Evolutionary conservation across 129 eudicot species (phyloP).

Genomic region (Flaveria trinervia): DNA sequence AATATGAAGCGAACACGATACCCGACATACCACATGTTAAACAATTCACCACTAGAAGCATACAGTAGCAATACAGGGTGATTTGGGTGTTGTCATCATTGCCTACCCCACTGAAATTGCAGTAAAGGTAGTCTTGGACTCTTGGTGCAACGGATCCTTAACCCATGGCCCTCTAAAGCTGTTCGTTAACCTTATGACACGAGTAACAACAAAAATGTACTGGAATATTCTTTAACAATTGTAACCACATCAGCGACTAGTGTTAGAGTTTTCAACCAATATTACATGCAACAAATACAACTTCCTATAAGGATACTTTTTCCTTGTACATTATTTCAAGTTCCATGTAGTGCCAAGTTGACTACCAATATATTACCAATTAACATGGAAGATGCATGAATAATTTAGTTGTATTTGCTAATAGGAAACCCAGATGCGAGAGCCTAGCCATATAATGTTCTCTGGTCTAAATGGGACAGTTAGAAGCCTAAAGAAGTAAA

Average conservation of each 20-base stretch:
- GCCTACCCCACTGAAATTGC: too few relatives aligned
- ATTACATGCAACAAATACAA: background rate
- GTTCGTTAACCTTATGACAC: background rate
- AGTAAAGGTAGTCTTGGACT: too few relatives aligned
- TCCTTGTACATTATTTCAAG: background rate
- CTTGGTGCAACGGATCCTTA: too few relatives aligned
- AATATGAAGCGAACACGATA: too few relatives aligned
- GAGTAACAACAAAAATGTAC: background rate
- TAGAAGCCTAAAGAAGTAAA: background rate
- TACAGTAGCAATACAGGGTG: too few relatives aligned
- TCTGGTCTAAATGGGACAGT: background rate
- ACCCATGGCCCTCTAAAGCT: too few relatives aligned
- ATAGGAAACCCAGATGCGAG: background rate
- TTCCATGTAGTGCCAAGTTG: background rate
- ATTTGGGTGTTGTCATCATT: too few relatives aligned
- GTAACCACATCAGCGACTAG: background rate
- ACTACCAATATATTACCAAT: background rate
- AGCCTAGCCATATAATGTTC: background rate
- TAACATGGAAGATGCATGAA: background rate
- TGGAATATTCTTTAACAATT: background rate
- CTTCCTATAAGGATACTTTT: background rate
- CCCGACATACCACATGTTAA: too few relatives aligned
- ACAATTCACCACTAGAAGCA: too few relatives aligned
- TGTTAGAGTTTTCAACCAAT: background rate
- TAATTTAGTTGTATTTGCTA: background rate